Conservation (phyloP, 345 rosid genomes). For the Brassica incana region DNA sequence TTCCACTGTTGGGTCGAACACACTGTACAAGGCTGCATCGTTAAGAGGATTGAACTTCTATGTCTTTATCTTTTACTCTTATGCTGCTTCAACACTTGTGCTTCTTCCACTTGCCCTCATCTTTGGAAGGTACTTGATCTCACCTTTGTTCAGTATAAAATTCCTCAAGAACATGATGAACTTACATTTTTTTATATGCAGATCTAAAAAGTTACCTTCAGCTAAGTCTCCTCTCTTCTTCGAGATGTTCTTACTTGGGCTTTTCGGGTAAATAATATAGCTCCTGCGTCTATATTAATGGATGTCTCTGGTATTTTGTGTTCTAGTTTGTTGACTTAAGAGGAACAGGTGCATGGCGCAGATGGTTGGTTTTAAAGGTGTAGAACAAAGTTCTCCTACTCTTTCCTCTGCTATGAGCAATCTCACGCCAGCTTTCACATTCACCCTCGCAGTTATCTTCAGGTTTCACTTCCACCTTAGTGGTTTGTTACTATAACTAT, state of each 20-base stretch:
- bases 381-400: conserved; percentile 37
- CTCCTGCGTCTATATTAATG: neutral
- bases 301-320: neutral
- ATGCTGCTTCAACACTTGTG: conserved; percentile 17
- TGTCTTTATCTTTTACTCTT: conserved; percentile 34
- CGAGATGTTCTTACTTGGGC: conserved; percentile 29
- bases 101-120: conserved; percentile 33
- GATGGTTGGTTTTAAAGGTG: conserved; percentile 26
- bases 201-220: conserved; percentile 27
- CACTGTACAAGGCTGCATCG: conserved; percentile 44
- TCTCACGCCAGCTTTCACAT: conserved; percentile 36
- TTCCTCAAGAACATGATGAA: neutral
- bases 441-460: conserved; percentile 36
- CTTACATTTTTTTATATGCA: conserved; percentile 12
- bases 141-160: neutral
- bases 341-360: conserved; percentile 18
- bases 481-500: neutral
- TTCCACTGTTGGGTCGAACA: conserved; percentile 30
- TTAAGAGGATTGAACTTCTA: conserved; percentile 40
- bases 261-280: conserved; percentile 24
- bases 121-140: conserved; percentile 12
- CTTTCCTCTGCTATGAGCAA: conserved; percentile 38
- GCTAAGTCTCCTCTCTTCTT: conserved; percentile 29
- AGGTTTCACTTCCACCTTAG: conserved; percentile 18
- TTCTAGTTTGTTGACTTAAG: conserved; percentile 1